Conservation (phyloP, 805 yeast species). For the Wickerhamiella australiensis region DNA sequence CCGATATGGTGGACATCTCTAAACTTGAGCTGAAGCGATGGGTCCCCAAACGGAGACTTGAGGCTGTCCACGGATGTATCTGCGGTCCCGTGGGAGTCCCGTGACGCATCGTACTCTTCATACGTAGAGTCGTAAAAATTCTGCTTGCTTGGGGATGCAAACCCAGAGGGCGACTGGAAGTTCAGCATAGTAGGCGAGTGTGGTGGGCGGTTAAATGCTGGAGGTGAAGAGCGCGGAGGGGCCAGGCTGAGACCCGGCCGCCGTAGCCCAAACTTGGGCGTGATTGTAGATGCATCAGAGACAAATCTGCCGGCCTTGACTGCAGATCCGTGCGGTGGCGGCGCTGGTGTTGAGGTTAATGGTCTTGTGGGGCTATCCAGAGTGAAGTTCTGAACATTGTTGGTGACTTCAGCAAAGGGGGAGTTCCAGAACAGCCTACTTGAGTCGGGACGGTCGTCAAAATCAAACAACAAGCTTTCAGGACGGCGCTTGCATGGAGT, state of each 20-base stretch:
- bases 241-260: constrained; percentile 6
- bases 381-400: constrained; percentile 6
- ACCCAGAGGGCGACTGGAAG: constrained; percentile 5
- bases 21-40: constrained; percentile 36
- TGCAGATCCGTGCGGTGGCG: background rate
- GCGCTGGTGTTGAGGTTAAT: constrained; percentile 6
- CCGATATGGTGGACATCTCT: constrained; percentile 65
- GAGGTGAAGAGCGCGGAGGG: constrained; percentile 2
- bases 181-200: background rate
- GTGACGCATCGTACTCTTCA: constrained; percentile 7
- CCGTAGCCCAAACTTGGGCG: constrained; percentile 9
- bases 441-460: constrained; percentile 9
- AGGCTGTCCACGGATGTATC: constrained; percentile 7
- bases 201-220: background rate
- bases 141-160: background rate
- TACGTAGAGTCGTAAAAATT: background rate
- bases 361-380: constrained; percentile 10
- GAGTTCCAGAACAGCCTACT: constrained; percentile 5
- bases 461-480: background rate
- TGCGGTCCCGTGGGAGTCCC: constrained; percentile 5
- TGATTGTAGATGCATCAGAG: constrained; percentile 8
- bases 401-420: constrained; percentile 7
- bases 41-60: constrained; percentile 14
- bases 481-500: constrained; percentile 42
- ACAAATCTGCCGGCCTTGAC: constrained; percentile 1